These are phyloP conservation scores for Penicillium sp. DNA, from an alignment of 2,329 filamentous ascomycete species.

Conservation along the genomic window DNA sequence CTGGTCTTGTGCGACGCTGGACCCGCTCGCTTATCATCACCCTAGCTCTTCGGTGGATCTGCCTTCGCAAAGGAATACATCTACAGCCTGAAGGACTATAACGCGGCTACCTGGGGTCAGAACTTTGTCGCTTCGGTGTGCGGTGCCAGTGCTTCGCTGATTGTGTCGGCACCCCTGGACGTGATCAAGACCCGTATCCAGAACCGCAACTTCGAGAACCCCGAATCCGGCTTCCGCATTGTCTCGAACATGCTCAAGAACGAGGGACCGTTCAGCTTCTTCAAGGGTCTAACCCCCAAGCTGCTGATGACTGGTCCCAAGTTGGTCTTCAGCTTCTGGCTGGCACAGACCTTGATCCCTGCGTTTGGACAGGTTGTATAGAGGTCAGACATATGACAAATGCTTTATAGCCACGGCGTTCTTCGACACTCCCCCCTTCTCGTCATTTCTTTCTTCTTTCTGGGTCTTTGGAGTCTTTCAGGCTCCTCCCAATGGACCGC, in stretches of 20 bases:
- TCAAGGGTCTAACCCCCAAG: slow-evolving; percentile 97
- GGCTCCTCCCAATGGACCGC: slow-evolving; percentile 8
- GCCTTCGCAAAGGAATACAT: slow-evolving; percentile 97
- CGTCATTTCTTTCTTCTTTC: slow-evolving; percentile 11
- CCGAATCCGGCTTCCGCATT: slow-evolving; percentile 89
- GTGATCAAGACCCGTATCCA: slow-evolving; percentile 98
- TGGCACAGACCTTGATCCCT: slow-evolving; percentile 95
- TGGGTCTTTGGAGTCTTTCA: slow-evolving; percentile 8
- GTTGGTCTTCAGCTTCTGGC: slow-evolving; percentile 99
- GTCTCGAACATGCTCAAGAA: slow-evolving; percentile 88
- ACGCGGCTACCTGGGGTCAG: slow-evolving; percentile 87
- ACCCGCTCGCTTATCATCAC: slow-evolving; percentile 6
- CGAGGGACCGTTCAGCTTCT: slow-evolving; percentile 83
- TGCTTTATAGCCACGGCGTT: slow-evolving; percentile 24
- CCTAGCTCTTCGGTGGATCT: slow-evolving; percentile 88
- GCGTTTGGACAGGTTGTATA: slow-evolving; percentile 72
- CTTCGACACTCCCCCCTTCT: slow-evolving; percentile 17
- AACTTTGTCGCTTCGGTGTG: slow-evolving; percentile 97
- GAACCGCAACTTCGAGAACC: slow-evolving; percentile 98
- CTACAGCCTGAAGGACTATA: slow-evolving; percentile 88
- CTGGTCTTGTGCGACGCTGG: background rate
- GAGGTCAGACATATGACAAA: slow-evolving; percentile 17
- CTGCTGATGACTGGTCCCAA: slow-evolving; percentile 98
- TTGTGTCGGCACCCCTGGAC: slow-evolving; percentile 93
- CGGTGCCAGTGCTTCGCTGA: slow-evolving; percentile 88